Base-by-base conservation (phyloP, 2,329 filamentous ascomycete species). In the Pseudocercospora fuligena region DNA sequence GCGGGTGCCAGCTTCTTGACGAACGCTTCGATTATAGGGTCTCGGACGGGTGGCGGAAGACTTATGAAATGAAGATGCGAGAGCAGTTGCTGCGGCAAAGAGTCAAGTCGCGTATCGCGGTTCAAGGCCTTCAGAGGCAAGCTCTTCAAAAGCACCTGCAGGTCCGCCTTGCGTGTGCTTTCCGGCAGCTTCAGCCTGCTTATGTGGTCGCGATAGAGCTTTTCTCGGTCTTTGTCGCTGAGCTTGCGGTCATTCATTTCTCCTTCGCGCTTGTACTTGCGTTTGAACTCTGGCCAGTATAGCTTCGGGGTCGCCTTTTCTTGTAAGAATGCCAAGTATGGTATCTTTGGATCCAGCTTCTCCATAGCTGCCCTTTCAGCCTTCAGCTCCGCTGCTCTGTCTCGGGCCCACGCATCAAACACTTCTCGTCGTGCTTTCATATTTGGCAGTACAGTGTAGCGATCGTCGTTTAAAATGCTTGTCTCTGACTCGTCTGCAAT, bases 241-340 rank as follows among this genome's bases (percentile, higher is more conserved):
- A 84, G 71, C 66, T 82, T 82, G 16, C 87, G 82, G 66, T 94
- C 91, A 67, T 90, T 91, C 91, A 99, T 93, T 61, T 89, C 86
- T 0, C 87, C 79, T 70, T 97, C 93, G 70, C 91, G 94, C 71
- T 90, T 91, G 80, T 89, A 95, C 77, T 97, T 99, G 36, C 95
- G 86, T 74, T 92, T 93, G 80, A 99, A 99, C 77, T 99, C 95
- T 0, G 92, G 90, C 95, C 95, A 99, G 83, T 97, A 99, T 0
- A 99, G 85, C 80, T 97, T 98, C 0, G 92, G 90, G 0, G 90
- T 95, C 0, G 94, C 94, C 72, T 93, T 87, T 58, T 90, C 87
- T 69, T 94, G 89, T 31, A 99, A 83, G 69, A 99, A 91, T 0
- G 87, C 86, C 67, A 98, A 82, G 78, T 96, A 99, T 0, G 90